Evolutionary conservation across 2,329 filamentous ascomycete genomes (phyloP).

Genomic region (Cucurbitaria berberidis): DNA sequence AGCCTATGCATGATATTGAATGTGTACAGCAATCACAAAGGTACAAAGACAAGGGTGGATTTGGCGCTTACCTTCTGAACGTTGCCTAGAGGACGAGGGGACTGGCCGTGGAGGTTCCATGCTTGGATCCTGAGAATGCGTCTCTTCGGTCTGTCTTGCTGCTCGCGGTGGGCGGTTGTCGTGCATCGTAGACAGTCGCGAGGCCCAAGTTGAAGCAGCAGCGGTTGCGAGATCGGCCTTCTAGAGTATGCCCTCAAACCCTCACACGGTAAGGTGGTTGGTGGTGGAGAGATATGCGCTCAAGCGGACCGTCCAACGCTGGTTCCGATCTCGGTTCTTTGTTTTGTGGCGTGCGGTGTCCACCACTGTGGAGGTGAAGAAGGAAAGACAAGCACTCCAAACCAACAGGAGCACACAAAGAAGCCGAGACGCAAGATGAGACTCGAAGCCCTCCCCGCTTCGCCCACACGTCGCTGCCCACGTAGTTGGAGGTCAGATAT

Average conservation of each 20-base stretch:
- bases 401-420: conserved; percentile 2
- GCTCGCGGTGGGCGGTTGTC: conserved; percentile 29
- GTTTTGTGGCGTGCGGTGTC: conserved; percentile 20
- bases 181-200: conserved; percentile 29
- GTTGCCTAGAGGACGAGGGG: conserved; percentile 29
- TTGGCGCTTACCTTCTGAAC: conserved; percentile 35
- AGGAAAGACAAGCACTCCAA: conserved; percentile 6
- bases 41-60: background rate
- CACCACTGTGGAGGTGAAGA: conserved; percentile 5
- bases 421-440: background rate
- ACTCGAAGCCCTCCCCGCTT: background rate
- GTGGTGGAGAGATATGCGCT: conserved; percentile 33
- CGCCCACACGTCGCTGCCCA: conserved; percentile 16
- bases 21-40: background rate
- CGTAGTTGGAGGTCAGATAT: conserved; percentile 25
- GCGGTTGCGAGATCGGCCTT: conserved; percentile 19
- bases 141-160: conserved; percentile 27
- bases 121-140: conserved; percentile 18
- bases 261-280: conserved; percentile 18
- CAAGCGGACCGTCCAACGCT: conserved; percentile 32
- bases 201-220: background rate
- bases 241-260: conserved; percentile 4
- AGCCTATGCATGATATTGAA: conserved; percentile 9
- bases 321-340: conserved; percentile 42
- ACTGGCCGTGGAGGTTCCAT: conserved; percentile 31